Conservation (phyloP, 2,329 filamentous ascomycete genomes). For the Claviceps lovelessii region DNA sequence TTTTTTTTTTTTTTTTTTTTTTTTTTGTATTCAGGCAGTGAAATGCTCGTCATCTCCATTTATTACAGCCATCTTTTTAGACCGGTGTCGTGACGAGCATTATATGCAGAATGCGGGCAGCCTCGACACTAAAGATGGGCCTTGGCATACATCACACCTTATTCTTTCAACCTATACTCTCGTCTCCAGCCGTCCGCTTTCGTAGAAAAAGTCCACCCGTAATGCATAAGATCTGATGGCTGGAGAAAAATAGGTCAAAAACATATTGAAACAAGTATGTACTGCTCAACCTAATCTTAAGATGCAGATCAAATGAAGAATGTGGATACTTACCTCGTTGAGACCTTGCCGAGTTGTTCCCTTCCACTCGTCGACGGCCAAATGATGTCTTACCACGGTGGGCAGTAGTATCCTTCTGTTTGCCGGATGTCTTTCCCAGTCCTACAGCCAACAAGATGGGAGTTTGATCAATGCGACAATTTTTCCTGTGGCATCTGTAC, state of each 20-base stretch:
- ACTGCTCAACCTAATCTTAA: too few species aligned
- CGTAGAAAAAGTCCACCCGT: not conserved
- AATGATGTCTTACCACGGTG: not conserved
- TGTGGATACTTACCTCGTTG: not conserved
- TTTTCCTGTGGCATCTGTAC: not conserved
- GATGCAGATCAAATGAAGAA: not conserved
- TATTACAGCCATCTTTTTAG: not conserved
- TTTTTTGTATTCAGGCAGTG: not conserved
- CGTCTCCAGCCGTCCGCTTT: not conserved
- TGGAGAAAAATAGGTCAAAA: not conserved
- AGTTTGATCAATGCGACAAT: not conserved
- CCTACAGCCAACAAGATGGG: not conserved
- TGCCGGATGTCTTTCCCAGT: not conserved
- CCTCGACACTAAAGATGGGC: not conserved
- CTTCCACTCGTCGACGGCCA: not conserved
- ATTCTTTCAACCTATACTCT: not conserved
- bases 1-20: too few species aligned
- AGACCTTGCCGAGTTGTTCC: not conserved
- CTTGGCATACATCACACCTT: not conserved
- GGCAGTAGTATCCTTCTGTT: not conserved
- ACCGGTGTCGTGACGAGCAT: not conserved
- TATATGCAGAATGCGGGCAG: not conserved
- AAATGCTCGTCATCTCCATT: not conserved
- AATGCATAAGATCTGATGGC: not conserved
- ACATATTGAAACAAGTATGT: too few species aligned